A percentile compares a stretch with the other conserved stretches of the same genome.
Conservation (phyloP, 768 basidiomycete genomes). For the Lentinula raphanica region DNA sequence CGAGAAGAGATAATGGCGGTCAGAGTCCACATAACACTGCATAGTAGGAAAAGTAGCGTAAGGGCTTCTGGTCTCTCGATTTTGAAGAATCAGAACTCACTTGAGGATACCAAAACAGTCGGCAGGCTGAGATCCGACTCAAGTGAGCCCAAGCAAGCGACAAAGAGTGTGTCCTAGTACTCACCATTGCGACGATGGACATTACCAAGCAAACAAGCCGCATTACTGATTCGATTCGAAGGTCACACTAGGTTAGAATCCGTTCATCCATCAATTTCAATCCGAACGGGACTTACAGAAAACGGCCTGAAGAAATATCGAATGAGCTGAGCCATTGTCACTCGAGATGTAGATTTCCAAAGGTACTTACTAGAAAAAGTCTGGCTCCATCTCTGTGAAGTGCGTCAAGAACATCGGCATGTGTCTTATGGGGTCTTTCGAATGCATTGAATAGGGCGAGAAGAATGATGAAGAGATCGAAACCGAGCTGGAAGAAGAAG, state of each 20-base stretch:
- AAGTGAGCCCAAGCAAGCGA: background rate
- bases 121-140: background rate
- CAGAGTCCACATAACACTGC: constrained; percentile 7
- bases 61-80: background rate
- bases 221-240: background rate
- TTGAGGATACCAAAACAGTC: background rate
- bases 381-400: constrained; percentile 2
- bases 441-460: background rate
- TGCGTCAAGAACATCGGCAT: background rate
- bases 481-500: background rate
- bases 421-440: background rate
- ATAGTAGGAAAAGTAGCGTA: too few relatives aligned
- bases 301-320: background rate
- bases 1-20: constrained; percentile 7
- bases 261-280: background rate
- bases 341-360: background rate
- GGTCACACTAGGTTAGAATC: background rate
- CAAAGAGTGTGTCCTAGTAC: background rate
- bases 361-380: background rate
- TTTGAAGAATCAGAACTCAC: background rate
- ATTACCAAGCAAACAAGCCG: background rate
- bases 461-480: background rate
- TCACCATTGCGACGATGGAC: background rate
- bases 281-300: background rate
- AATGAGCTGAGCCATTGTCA: background rate